Conservation (phyloP, 2,329 filamentous ascomycete species). For the Aspergillus glaucus region DNA sequence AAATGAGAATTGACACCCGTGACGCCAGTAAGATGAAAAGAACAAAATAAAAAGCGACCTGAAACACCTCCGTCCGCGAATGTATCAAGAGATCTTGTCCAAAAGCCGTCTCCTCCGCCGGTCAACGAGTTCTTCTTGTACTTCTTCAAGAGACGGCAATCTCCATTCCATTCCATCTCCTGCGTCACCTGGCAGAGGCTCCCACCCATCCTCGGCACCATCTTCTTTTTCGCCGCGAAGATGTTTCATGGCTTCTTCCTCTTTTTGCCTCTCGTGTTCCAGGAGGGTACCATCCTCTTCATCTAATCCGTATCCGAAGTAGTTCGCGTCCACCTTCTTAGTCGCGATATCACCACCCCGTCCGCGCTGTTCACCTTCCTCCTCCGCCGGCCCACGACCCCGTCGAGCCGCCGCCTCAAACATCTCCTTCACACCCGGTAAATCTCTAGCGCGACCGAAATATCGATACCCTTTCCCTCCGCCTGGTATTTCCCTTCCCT, state of each 20-base stretch:
- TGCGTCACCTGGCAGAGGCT: slow-evolving; percentile 76
- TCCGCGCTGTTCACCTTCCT: slow-evolving; percentile 55
- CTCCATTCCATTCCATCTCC: slow-evolving; percentile 79
- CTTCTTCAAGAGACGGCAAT: slow-evolving; percentile 79
- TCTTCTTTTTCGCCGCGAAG: slow-evolving; percentile 56
- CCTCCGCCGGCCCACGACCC: slow-evolving; percentile 59
- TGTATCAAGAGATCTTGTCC: slow-evolving; percentile 61
- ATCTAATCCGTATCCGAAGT: slow-evolving; percentile 90
- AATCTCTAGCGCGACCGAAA: slow-evolving; percentile 81
- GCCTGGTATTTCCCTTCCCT: slow-evolving; percentile 60
- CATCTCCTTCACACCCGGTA: slow-evolving; percentile 93
- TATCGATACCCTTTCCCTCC: slow-evolving; percentile 90
- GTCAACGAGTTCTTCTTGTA: slow-evolving; percentile 89
- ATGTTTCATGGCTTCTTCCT: slow-evolving; percentile 69
- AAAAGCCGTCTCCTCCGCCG: slow-evolving; percentile 74
- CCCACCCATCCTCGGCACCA: slow-evolving; percentile 64
- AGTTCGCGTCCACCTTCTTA: slow-evolving; percentile 80
- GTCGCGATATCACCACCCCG: slow-evolving; percentile 39
- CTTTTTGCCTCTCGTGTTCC: slow-evolving; percentile 74
- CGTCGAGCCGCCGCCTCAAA: slow-evolving; percentile 70
- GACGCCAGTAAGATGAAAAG: slow-evolving; percentile 6
- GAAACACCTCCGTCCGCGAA: slow-evolving; percentile 1
- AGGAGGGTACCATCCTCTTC: slow-evolving; percentile 82
- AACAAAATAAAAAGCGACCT: slow-evolving; percentile 9
- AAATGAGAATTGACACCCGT: slow-evolving; percentile 3